Percentiles rank a stretch among this genome's conserved stretches.
These are phyloP conservation scores for Erythrobasidium yunnanense DNA, from an alignment of 768 basidiomycete genomes.

Conservation along the genomic window DNA sequence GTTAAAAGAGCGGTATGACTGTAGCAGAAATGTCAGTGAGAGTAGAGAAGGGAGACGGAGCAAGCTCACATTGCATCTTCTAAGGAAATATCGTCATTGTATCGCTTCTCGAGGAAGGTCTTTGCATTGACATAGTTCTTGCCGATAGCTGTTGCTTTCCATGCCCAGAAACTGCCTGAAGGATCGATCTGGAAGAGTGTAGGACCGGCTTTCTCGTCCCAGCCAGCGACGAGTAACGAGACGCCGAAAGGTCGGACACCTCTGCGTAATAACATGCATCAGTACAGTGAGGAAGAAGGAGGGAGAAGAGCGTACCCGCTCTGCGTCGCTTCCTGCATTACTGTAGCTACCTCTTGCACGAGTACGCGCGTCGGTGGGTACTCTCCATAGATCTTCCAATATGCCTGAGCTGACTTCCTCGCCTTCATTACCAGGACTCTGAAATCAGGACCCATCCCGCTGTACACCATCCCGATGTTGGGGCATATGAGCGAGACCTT, in stretches of 20 bases:
- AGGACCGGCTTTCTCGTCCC: constrained; percentile 87
- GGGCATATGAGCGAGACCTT: constrained; percentile 91
- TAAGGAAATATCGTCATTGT: constrained; percentile 41
- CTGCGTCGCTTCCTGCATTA: constrained; percentile 99
- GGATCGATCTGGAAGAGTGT: constrained; percentile 99
- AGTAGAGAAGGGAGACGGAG: neutral
- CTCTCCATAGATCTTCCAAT: constrained; percentile 98
- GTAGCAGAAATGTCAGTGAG: constrained; percentile 76
- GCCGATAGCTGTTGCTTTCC: constrained; percentile 97
- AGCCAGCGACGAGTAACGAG: constrained; percentile 90
- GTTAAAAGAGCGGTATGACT: constrained; percentile 97
- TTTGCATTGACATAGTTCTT: constrained; percentile 99
- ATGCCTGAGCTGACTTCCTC: constrained; percentile 93
- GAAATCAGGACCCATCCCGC: constrained; percentile 99
- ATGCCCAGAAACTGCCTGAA: constrained; percentile 98
- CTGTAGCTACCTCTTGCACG: constrained; percentile 91
- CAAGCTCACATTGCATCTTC: constrained; percentile 31
- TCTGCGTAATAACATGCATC: constrained; percentile 49
- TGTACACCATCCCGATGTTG: constrained; percentile 98
- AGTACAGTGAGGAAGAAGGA: neutral
- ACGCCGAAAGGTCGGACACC: constrained; percentile 99
- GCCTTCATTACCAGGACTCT: constrained; percentile 85
- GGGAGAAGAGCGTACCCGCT: constrained; percentile 61
- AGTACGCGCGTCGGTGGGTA: constrained; percentile 93
- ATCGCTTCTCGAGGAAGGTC: constrained; percentile 98